Percentiles rank a stretch among this genome's conserved stretches.
Evolutionary conservation across 176 grass and related monocot genomes (phyloP).

Genomic region (Tillandsia fasciculata): DNA sequence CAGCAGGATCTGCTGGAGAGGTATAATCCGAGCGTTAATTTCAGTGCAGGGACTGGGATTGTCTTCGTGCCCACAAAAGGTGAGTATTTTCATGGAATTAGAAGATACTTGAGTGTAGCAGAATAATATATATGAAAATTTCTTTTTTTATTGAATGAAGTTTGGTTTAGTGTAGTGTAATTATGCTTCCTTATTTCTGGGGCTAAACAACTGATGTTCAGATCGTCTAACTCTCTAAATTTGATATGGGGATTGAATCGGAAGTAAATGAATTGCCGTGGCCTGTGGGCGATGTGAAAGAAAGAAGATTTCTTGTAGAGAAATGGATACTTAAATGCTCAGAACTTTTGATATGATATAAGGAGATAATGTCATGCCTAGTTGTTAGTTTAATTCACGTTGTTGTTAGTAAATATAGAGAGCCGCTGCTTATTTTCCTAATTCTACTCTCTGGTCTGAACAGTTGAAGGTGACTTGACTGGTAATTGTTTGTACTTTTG

Average conservation of each 20-base stretch:
- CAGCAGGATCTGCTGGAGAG: slow-evolving; percentile 17
- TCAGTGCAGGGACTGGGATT: not conserved
- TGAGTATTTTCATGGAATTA: not conserved
- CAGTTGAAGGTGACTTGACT: too few species aligned
- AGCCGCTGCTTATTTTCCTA: not conserved
- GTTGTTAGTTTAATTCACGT: not conserved
- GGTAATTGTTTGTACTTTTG: too few species aligned
- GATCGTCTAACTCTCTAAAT: too few species aligned
- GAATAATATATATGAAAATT: not conserved
- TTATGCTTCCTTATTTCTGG: not conserved
- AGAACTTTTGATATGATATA: too few species aligned
- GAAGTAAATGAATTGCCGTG: not conserved
- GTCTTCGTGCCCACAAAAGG: slow-evolving; percentile 19
- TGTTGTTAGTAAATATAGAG: not conserved
- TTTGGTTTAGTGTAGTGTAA: too few species aligned
- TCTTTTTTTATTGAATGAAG: too few species aligned
- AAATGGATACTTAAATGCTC: not conserved
- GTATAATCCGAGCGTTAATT: slow-evolving; percentile 8
- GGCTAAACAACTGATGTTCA: not conserved
- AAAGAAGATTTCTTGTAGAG: not conserved
- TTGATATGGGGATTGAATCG: not conserved
- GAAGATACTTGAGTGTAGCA: too few species aligned
- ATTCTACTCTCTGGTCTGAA: too few species aligned
- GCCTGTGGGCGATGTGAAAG: too few species aligned
- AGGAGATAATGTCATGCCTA: too few species aligned